phyloP scores from a whole-genome alignment of 371 early-diverging fungal genomes.

The Rhizopus delemar region DNA sequence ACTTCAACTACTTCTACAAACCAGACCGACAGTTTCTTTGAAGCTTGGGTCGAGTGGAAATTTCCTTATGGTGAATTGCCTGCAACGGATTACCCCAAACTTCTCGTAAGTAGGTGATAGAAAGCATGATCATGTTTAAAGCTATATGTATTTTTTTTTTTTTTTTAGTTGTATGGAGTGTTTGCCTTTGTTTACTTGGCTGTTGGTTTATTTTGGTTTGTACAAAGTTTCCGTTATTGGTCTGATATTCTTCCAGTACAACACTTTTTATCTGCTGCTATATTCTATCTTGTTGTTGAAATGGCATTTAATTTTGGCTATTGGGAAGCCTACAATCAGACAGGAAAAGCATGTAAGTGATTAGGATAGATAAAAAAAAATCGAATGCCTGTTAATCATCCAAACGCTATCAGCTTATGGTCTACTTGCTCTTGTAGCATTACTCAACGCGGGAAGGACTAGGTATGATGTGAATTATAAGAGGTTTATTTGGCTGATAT shows the following conservation, averaged over 20 bases:
- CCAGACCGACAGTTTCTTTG: slow-evolving; percentile 42
- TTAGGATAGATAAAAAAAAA: slow-evolving; percentile 4
- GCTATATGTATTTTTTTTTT: not conserved
- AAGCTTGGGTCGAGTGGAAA: slow-evolving; percentile 66
- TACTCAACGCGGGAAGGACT: slow-evolving; percentile 88
- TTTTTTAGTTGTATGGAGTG: slow-evolving; percentile 48
- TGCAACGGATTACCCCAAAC: slow-evolving; percentile 83
- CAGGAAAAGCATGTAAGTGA: slow-evolving; percentile 60
- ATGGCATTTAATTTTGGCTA: slow-evolving; percentile 90
- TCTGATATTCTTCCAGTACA: slow-evolving; percentile 85
- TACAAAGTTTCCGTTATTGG: slow-evolving; percentile 78
- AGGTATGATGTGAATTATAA: slow-evolving; percentile 37
- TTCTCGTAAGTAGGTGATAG: slow-evolving; percentile 56
- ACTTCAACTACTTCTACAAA: slow-evolving; percentile 11
- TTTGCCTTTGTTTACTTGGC: slow-evolving; percentile 72
- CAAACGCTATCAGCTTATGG: slow-evolving; percentile 48
- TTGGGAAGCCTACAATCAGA: slow-evolving; percentile 77
- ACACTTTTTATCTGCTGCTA: slow-evolving; percentile 83
- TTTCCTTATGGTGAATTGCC: slow-evolving; percentile 86
- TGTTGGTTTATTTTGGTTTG: slow-evolving; percentile 77
- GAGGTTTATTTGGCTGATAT: not conserved
- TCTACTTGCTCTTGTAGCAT: slow-evolving; percentile 64
- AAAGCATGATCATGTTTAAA: not conserved
- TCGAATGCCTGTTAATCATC: not conserved
- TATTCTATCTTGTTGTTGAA: slow-evolving; percentile 83